Conservation (phyloP, 148 eudicot genomes). For the Tetragonia tetragonoides region DNA sequence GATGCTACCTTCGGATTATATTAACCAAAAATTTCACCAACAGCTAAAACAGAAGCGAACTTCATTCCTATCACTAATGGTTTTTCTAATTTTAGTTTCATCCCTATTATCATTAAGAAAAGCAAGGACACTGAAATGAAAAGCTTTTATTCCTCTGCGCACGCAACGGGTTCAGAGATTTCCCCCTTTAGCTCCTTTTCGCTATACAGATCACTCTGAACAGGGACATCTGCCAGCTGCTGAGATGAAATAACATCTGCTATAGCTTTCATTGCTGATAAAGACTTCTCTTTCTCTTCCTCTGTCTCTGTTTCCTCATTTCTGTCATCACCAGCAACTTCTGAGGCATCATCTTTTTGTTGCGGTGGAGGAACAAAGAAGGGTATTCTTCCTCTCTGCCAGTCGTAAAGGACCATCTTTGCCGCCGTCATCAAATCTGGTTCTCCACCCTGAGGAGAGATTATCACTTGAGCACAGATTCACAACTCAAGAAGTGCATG, state of each 20-base stretch:
- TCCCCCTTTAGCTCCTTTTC: slow-evolving; percentile 71
- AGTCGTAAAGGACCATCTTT: slow-evolving; percentile 86
- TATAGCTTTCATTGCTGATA: slow-evolving; percentile 65
- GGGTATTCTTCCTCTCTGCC: slow-evolving; percentile 96
- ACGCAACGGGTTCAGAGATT: slow-evolving; percentile 17
- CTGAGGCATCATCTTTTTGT: slow-evolving; percentile 37
- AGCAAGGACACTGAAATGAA: not conserved
- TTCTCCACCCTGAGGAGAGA: slow-evolving; percentile 67
- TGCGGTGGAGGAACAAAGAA: slow-evolving; percentile 83
- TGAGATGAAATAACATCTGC: slow-evolving; percentile 69
- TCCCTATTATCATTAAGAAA: not conserved
- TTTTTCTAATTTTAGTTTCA: too few species aligned
- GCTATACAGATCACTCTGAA: slow-evolving; percentile 61
- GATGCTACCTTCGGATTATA: too few species aligned
- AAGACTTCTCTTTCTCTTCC: slow-evolving; percentile 39
- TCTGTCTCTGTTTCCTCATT: slow-evolving; percentile 18
- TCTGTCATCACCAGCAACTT: slow-evolving; percentile 25
- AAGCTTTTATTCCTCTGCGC: slow-evolving; percentile 5
- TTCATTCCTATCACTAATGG: too few species aligned
- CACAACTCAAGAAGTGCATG: not conserved
- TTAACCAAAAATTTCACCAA: too few species aligned
- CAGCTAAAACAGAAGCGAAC: too few species aligned
- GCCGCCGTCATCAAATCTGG: slow-evolving; percentile 84
- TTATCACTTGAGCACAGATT: not conserved
- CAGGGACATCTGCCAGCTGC: slow-evolving; percentile 63